Evolutionary conservation across 345 rosid species (phyloP), one percentile per base, ranked within the genome.

Genomic region (Pseudoturritis turrita): DNA sequence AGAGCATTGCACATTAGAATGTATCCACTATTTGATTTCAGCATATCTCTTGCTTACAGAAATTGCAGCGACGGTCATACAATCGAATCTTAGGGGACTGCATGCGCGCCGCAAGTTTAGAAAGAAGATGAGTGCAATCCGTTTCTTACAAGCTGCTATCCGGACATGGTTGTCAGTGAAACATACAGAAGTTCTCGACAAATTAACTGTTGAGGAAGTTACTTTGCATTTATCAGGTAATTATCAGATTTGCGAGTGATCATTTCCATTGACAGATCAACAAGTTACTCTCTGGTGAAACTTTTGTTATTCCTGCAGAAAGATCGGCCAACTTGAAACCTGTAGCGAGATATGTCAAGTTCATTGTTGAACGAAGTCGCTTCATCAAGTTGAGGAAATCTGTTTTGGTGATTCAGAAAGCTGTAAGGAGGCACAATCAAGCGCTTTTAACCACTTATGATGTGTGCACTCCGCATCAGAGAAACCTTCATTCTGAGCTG

Each of bases 11-110:
- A 55, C 17, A 63, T 54, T 6, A 29, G 49, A 73, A 59, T 26
- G 45, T 49, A 46, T 70, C 58, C 49, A 51, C 54, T 28, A 33
- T 37, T 71, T 57, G 33, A 68, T 54, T 29, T 28, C 50, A 47
- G 23, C 51, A 13, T 65, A 19, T 13, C 7, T 31, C 23, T 55
- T 72, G 51, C 67, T 75, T 79, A 67, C 79, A 87, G 93, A 84
- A 66, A 78, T 33, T 77, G 90, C 96, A 19, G 91, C 89, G 70
- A 71, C 31, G 70, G 75, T 79, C 70, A 88, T 93, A 77, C 96
- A 92, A 80, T 80, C 89, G 22, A 78, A 72, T 53, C 74, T 82
- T 46, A 85, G 93, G 79, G 75, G 83, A 67, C 78, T 72, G 49
- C 45, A 59, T 22, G 88, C 72, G 23, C 85, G 72, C 65, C 65